phyloP scores from a whole-genome alignment of 2,329 filamentous ascomycete species.

The Talaromyces sp. region DNA sequence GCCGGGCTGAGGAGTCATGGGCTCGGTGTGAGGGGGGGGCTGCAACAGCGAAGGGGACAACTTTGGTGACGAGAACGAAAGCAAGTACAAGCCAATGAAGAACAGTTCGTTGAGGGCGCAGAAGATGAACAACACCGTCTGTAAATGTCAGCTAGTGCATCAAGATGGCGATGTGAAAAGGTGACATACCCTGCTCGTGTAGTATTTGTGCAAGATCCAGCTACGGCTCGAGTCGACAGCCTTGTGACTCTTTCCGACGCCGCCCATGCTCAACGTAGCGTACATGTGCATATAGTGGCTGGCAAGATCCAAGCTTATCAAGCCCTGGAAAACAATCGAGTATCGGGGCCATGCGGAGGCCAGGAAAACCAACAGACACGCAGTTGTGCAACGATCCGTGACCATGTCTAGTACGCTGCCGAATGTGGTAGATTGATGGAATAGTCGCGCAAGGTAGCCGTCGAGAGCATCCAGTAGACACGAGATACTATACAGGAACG shows the following conservation, averaged over 20 bases:
- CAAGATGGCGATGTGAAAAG: background rate
- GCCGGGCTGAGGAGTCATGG: conserved; percentile 60
- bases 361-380: conserved; percentile 90
- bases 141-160: conserved; percentile 9
- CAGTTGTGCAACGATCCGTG: conserved; percentile 93
- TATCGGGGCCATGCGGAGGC: conserved; percentile 91
- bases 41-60: conserved; percentile 79
- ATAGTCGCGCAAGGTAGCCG: conserved; percentile 80
- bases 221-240: conserved; percentile 83
- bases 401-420: conserved; percentile 98
- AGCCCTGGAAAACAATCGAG: conserved; percentile 87
- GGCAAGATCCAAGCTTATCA: conserved; percentile 88
- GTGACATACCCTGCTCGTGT: conserved; percentile 80
- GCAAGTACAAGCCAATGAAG: conserved; percentile 96
- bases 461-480: conserved; percentile 94
- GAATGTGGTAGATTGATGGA: conserved; percentile 91
- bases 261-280: conserved; percentile 83
- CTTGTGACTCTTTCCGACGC: conserved; percentile 80
- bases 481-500: conserved; percentile 78
- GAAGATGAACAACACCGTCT: conserved; percentile 87
- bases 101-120: conserved; percentile 92
- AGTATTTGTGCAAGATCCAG: conserved; percentile 90
- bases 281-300: conserved; percentile 99
- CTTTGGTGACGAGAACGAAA: conserved; percentile 89
- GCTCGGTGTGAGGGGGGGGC: conserved; percentile 56